Conservation (phyloP, 2,329 filamentous ascomycete genomes). For the Cylindrodendrum hubeiense region DNA sequence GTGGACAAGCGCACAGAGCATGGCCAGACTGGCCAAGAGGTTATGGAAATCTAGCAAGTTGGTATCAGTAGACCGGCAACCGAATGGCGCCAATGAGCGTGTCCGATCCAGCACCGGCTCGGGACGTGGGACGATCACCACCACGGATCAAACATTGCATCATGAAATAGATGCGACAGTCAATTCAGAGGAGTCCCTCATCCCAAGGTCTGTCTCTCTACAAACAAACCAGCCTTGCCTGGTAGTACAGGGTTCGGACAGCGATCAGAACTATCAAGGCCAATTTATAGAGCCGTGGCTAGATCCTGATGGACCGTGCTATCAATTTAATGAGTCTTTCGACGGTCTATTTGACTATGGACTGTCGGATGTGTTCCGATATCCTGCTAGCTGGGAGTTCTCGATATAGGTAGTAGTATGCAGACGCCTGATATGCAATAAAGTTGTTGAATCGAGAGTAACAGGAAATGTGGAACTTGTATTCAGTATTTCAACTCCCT, state of each 20-base stretch:
- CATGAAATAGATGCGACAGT: not conserved
- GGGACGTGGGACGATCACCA: not conserved
- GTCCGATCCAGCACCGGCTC: not conserved
- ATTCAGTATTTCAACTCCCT: no score
- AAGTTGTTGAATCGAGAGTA: no score
- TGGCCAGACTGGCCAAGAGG: slow-evolving; percentile 19
- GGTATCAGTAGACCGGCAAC: not conserved
- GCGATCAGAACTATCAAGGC: not conserved
- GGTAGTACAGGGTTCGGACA: not conserved
- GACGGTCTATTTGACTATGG: slow-evolving; percentile 24
- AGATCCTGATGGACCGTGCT: not conserved
- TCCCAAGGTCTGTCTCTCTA: slow-evolving; percentile 10
- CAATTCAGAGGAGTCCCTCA: not conserved
- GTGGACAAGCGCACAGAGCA: slow-evolving; percentile 25
- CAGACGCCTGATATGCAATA: no score
- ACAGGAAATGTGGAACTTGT: no score
- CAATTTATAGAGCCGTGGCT: not conserved
- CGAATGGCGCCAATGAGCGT: not conserved
- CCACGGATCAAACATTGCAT: not conserved
- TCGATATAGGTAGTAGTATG: not conserved
- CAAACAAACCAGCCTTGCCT: not conserved
- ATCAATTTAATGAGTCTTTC: slow-evolving; percentile 16
- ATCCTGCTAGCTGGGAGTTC: slow-evolving; percentile 22
- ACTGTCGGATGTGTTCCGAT: slow-evolving; percentile 16
- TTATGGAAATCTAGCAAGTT: slow-evolving; percentile 12